Conservation (phyloP, 78 protist species). For the Dictyostelium firmibasis region DNA sequence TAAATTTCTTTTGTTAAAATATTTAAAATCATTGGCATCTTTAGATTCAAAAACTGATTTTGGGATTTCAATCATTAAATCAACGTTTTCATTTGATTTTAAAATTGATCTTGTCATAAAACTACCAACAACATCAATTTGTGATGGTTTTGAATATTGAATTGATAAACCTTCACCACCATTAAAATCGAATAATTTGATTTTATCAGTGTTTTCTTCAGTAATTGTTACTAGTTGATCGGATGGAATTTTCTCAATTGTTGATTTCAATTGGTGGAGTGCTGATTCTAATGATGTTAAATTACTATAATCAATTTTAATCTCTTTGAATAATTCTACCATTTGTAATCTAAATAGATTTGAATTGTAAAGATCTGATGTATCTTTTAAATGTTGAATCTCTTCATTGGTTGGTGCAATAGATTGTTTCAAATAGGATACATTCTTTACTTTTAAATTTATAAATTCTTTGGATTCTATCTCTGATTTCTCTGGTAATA, state of each 20-base stretch:
- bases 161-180: constrained; percentile 14
- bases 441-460: constrained; percentile 12
- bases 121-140: constrained; percentile 57
- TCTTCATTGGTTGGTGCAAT: constrained; percentile 56
- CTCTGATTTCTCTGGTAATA: constrained; percentile 45
- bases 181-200: constrained; percentile 38
- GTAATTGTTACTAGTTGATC: constrained; percentile 23
- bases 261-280: constrained; percentile 28
- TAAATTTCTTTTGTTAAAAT: constrained; percentile 67
- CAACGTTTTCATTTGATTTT: constrained; percentile 61
- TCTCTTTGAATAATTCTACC: constrained; percentile 46
- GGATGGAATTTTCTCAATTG: constrained; percentile 25
- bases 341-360: constrained; percentile 77
- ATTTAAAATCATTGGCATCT: constrained; percentile 56
- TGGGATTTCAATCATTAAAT: constrained; percentile 62
- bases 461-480: neutral
- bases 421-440: neutral
- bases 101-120: constrained; percentile 47
- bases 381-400: constrained; percentile 53
- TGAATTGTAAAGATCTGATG: constrained; percentile 63
- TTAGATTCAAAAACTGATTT: neutral
- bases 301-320: constrained; percentile 67
- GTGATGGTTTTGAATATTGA: neutral
- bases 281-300: constrained; percentile 65
- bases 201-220: neutral